A percentile compares a stretch with the other conserved stretches of the same genome.
These are phyloP conservation scores for Saccharomycopsis fodiens DNA, from an alignment of 805 yeast genomes.

Conservation along the genomic window DNA sequence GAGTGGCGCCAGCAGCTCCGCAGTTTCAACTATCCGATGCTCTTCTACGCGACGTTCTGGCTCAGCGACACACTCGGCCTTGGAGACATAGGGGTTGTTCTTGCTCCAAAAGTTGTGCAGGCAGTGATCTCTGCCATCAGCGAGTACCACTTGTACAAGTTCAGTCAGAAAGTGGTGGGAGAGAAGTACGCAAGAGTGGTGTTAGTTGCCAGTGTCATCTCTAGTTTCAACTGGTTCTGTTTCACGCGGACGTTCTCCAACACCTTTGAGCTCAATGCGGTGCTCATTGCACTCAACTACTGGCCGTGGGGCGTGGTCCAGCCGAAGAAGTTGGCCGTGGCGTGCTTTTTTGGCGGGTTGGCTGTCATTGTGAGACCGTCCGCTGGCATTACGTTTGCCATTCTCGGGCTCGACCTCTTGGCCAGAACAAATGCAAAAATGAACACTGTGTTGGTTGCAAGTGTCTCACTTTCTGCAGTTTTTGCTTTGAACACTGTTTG, in stretches of 20 bases:
- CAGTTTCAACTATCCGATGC: slow-evolving; percentile 70
- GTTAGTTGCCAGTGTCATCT: slow-evolving; percentile 44
- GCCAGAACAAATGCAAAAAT: slow-evolving; percentile 12
- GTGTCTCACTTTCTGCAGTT: slow-evolving; percentile 24
- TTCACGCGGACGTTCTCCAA: slow-evolving; percentile 82
- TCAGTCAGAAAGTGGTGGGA: slow-evolving; percentile 30
- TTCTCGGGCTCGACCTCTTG: slow-evolving; percentile 40
- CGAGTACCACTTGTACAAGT: slow-evolving; percentile 51
- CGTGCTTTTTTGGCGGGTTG: slow-evolving; percentile 47
- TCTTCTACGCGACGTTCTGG: slow-evolving; percentile 46
- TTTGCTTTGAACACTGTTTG: slow-evolving; percentile 34
- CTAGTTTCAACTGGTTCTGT: slow-evolving; percentile 78
- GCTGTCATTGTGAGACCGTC: slow-evolving; percentile 80
- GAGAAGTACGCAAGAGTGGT: slow-evolving; percentile 34
- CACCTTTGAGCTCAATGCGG: slow-evolving; percentile 66
- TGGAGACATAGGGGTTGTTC: slow-evolving; percentile 34
- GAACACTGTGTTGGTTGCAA: slow-evolving; percentile 23
- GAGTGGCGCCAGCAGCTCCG: slow-evolving; percentile 80
- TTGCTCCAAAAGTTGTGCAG: slow-evolving; percentile 60
- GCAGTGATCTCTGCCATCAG: slow-evolving; percentile 65
- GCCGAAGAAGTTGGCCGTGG: not conserved
- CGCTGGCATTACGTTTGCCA: slow-evolving; percentile 68
- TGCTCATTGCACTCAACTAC: slow-evolving; percentile 54
- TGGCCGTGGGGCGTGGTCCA: slow-evolving; percentile 57
- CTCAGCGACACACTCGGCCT: slow-evolving; percentile 28